Evolutionary conservation across 306 rosid species (phyloP).

Genomic region (Psophocarpus tetragonolobus): DNA sequence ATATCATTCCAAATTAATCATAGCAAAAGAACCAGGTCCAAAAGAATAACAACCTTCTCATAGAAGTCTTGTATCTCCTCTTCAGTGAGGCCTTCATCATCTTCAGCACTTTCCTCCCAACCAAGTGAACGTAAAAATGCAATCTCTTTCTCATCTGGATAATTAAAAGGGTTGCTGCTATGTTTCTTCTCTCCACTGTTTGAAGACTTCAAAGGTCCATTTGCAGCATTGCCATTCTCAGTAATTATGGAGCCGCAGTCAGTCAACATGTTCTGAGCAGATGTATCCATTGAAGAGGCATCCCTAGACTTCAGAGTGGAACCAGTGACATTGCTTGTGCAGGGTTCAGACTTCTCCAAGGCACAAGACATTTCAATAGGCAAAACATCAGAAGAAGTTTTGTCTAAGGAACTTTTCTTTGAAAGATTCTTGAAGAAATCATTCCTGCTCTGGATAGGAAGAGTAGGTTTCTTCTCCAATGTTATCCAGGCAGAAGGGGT

Average conservation of each 20-base stretch:
- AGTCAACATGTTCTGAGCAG: not conserved
- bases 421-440: slow-evolving; percentile 44
- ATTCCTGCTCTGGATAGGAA: slow-evolving; percentile 44
- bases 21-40: not conserved
- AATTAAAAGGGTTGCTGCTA: not conserved
- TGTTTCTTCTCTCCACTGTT: slow-evolving; percentile 24
- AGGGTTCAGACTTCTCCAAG: slow-evolving; percentile 11
- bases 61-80: slow-evolving; percentile 42
- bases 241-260: not conserved
- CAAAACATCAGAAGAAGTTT: slow-evolving; percentile 17
- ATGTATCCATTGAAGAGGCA: not conserved
- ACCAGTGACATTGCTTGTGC: not conserved
- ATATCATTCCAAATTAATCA: not conserved
- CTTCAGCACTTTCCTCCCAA: slow-evolving; percentile 39
- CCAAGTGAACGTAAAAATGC: slow-evolving; percentile 49
- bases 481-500: slow-evolving; percentile 28
- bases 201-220: slow-evolving; percentile 26
- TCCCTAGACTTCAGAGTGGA: not conserved
- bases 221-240: not conserved
- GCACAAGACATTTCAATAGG: not conserved
- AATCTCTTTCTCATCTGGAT: slow-evolving; percentile 41
- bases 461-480: slow-evolving; percentile 33
- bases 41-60: slow-evolving; percentile 34
- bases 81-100: slow-evolving; percentile 45
- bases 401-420: slow-evolving; percentile 31